These are phyloP conservation scores for Mortierella sp. DNA, from an alignment of 371 early-diverging fungal genomes.

Conservation along the genomic window DNA sequence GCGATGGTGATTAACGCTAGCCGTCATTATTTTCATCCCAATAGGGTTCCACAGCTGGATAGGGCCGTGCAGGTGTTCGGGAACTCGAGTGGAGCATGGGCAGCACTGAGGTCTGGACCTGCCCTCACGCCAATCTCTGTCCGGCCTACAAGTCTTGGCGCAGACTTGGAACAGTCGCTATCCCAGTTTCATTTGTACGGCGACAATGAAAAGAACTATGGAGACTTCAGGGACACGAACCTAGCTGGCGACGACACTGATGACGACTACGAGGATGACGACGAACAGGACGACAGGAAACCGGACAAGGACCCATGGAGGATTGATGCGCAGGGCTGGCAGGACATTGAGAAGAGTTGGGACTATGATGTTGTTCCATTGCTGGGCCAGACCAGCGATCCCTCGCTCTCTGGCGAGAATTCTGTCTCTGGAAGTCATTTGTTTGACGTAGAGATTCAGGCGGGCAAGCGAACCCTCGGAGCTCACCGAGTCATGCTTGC, in stretches of 20 bases:
- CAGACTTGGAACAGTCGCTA: conserved; percentile 59
- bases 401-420: conserved; percentile 22
- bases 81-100: conserved; percentile 73
- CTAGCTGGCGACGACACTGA: conserved; percentile 14
- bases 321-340: conserved; percentile 43
- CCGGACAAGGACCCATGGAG: conserved; percentile 37
- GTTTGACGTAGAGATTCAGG: conserved; percentile 58
- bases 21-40: background rate
- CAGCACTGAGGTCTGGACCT: conserved; percentile 68
- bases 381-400: conserved; percentile 37
- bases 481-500: conserved; percentile 68
- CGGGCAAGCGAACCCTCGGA: conserved; percentile 52
- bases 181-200: conserved; percentile 57
- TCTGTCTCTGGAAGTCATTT: conserved; percentile 59
- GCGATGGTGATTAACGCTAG: background rate
- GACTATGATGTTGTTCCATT: conserved; percentile 42
- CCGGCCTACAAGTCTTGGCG: conserved; percentile 44
- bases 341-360: conserved; percentile 47
- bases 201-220: conserved; percentile 33
- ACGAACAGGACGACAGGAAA: conserved; percentile 26
- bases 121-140: conserved; percentile 32
- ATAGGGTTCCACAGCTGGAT: conserved; percentile 64
- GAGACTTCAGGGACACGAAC: background rate
- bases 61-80: conserved; percentile 67
- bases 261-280: conserved; percentile 26